These are phyloP conservation scores for Saccharomycopsis sp. DNA, from an alignment of 805 yeast species.

Conservation along the genomic window DNA sequence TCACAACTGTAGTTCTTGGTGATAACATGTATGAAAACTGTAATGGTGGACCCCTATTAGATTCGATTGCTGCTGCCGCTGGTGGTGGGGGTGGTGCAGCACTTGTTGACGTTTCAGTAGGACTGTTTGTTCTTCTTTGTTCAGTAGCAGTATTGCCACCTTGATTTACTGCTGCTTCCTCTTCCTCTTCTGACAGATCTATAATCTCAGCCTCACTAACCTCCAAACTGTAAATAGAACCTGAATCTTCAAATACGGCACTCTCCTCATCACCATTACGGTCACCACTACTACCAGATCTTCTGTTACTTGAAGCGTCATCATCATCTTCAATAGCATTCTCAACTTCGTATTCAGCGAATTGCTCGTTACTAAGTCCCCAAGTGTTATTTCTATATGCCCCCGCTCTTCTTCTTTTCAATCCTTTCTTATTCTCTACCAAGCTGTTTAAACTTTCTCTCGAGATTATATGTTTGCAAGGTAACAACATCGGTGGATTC, in stretches of 20 bases:
- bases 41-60: background rate
- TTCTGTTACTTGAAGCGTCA: background rate
- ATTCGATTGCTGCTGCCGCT: no score
- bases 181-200: background rate
- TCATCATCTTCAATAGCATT: slow-evolving; percentile 5
- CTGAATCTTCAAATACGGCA: no score
- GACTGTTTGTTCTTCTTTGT: no score
- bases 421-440: slow-evolving; percentile 26
- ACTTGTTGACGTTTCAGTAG: background rate
- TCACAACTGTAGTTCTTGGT: background rate
- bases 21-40: no score
- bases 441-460: slow-evolving; percentile 45
- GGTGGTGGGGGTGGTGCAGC: no score
- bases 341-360: slow-evolving; percentile 5
- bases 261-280: no score
- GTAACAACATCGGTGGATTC: slow-evolving; percentile 57
- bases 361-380: background rate
- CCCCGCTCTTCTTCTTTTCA: slow-evolving; percentile 8
- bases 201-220: background rate
- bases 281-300: background rate
- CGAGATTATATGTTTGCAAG: slow-evolving; percentile 60
- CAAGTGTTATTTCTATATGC: slow-evolving; percentile 8
- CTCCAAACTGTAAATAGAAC: background rate
- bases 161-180: no score
- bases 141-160: no score